Percentiles rank a stretch among this genome's conserved stretches.
Conservation (phyloP, 2,329 filamentous ascomycete species). For the Fusarium gaditjirri region DNA sequence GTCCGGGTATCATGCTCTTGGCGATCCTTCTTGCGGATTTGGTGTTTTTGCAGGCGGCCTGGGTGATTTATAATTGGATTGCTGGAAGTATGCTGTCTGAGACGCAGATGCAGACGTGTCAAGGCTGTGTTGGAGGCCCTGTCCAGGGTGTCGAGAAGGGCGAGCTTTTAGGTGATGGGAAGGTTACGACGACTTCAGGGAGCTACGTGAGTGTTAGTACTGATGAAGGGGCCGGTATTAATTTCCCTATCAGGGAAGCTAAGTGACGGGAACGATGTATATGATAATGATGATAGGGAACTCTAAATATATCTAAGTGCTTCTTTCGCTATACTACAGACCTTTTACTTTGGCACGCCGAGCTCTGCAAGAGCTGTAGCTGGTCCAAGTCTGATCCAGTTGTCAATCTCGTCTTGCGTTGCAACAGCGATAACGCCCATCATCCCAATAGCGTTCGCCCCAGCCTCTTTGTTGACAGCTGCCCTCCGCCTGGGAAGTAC, state of each 20-base stretch:
- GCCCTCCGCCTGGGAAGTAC: neutral
- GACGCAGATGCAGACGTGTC: neutral
- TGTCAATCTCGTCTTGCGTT: neutral
- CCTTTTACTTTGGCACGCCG: neutral
- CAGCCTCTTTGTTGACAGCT: neutral
- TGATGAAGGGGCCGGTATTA: neutral
- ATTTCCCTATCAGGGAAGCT: fast-evolving
- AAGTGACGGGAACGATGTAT: fast-evolving
- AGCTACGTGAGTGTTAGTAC: neutral
- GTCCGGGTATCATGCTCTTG: conserved; percentile 12
- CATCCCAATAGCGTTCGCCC: neutral
- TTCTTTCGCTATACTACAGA: fast-evolving
- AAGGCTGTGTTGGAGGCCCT: neutral
- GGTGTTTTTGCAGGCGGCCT: conserved; percentile 29
- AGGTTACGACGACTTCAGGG: neutral
- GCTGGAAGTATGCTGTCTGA: conserved; percentile 7
- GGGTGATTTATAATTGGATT: conserved; percentile 14
- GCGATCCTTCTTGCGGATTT: conserved; percentile 24
- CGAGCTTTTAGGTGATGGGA: neutral
- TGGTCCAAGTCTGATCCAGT: neutral
- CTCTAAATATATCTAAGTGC: fast-evolving
- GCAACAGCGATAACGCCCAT: neutral
- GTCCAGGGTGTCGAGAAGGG: neutral
- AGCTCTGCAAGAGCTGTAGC: neutral
- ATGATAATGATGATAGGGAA: neutral